phyloP scores from a whole-genome alignment of 495 filamentous ascomycete species.

The Penicillium goetzii region DNA sequence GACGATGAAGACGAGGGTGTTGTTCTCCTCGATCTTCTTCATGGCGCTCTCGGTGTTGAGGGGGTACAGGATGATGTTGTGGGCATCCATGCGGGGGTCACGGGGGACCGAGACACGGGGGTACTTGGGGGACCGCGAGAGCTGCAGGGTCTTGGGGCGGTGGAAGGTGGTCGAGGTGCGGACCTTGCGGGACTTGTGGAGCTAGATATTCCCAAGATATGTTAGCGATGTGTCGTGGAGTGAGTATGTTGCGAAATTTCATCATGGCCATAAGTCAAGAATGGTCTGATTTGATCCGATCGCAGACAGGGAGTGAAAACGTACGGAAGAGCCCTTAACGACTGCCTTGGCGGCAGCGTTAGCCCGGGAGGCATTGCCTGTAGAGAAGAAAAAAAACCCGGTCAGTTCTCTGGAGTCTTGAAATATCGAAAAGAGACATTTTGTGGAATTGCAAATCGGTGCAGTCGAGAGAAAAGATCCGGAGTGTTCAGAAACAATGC shows the following conservation, averaged over 20 bases:
- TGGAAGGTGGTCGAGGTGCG: constrained; percentile 94
- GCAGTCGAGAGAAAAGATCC: constrained; percentile 6
- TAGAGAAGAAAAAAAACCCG: constrained; percentile 33
- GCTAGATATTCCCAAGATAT: constrained; percentile 22
- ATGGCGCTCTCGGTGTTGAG: constrained; percentile 99
- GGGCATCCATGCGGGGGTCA: constrained; percentile 86
- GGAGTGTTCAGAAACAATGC: constrained; percentile 6
- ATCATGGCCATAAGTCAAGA: neutral
- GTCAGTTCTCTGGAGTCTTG: constrained; percentile 15
- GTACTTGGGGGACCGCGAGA: constrained; percentile 93
- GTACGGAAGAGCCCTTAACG: constrained; percentile 77
- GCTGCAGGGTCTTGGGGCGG: constrained; percentile 90
- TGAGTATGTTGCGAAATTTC: neutral
- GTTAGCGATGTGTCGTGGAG: constrained; percentile 10
- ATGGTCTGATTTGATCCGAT: neutral
- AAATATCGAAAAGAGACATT: constrained; percentile 4
- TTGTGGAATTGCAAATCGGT: constrained; percentile 21
- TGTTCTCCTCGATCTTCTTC: constrained; percentile 99
- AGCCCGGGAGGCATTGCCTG: constrained; percentile 75
- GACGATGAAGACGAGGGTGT: constrained; percentile 98
- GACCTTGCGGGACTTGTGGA: constrained; percentile 88
- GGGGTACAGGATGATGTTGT: constrained; percentile 82
- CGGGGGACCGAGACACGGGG: constrained; percentile 92
- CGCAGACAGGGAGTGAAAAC: constrained; percentile 20
- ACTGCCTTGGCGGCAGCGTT: constrained; percentile 91